Base-by-base conservation (phyloP, 2,329 filamentous ascomycete species). In the Pestalotiopsis sp. region DNA sequence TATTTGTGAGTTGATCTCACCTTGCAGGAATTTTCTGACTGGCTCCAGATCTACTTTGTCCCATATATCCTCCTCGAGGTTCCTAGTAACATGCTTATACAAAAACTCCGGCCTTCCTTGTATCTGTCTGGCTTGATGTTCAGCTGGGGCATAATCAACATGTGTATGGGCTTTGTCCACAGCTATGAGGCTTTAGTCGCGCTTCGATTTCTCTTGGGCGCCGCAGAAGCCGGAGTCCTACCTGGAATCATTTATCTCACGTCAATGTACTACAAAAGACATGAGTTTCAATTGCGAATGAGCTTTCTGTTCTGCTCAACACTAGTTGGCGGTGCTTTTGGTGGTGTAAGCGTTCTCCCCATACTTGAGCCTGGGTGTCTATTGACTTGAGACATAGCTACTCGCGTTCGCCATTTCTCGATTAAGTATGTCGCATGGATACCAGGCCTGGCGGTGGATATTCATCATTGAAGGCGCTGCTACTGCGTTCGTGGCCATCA, bases 371-470 rank as follows among this genome's bases (percentile, higher is more conserved):
- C 17, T n/a, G 17, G 17, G 7, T 23, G 14, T 4, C 23, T 17
- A 14, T 2, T 25, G 7, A 65, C 0, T 23, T 14, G 17, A 9
- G 38, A 17, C 7, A 36, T 39, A 83, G 69, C 75, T 87, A 1
- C 77, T 88, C 1, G 85, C 86, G 2, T 86, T 82, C 62, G 83
- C 77, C 2, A 86, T 87, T 66, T 76, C 80, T 13, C 74, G 80
- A 13, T 81, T 87, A 69, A 78, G 83, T 45, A 84, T 84, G 2
- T 75, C 77, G 1, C 74, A 79, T 3, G 81, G 82, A 14, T 72
- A 85, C 20, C 74, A 75, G 1, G 83, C 83, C 1, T 88, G 84
- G 84, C 80, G 84, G 61, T 89, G 86, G 82, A 82, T 79, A 38
- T 79, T 78, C 70, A 78, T 79, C 63, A 74, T 78, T 39, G 84